Percentiles rank a stretch among this genome's conserved stretches.
These are phyloP conservation scores for Flaveria sonorensis DNA, from an alignment of 129 eudicot genomes.

Conservation along the genomic window DNA sequence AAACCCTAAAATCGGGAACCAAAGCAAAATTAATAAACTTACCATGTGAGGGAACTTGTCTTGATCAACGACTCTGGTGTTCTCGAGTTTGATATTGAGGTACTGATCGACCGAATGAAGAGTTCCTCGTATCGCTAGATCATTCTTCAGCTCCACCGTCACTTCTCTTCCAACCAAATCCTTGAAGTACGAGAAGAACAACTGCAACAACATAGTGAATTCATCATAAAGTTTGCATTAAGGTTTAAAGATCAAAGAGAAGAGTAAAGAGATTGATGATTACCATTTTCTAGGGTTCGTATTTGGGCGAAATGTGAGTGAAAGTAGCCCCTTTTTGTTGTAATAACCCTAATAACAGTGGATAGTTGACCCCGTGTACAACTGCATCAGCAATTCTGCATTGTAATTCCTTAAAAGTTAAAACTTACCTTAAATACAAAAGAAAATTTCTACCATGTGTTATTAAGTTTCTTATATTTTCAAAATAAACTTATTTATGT, in stretches of 20 bases:
- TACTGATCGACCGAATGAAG: conserved; percentile 98
- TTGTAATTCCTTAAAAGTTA: neutral
- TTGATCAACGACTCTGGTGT: conserved; percentile 96
- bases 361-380: conserved; percentile 1
- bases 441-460: too few species aligned
- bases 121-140: conserved; percentile 90
- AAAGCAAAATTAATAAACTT: conserved; percentile 17
- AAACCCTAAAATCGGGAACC: neutral
- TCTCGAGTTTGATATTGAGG: conserved; percentile 95
- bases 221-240: neutral
- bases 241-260: conserved; percentile 10
- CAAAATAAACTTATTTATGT: too few species aligned
- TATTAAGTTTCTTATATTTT: too few species aligned
- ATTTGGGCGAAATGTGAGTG: conserved; percentile 20
- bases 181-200: conserved; percentile 98
- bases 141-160: conserved; percentile 93
- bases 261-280: neutral
- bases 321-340: neutral
- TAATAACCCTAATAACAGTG: conserved; percentile 28
- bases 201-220: conserved; percentile 41
- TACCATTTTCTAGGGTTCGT: conserved; percentile 30
- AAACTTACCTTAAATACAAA: neutral
- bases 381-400: neutral
- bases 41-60: conserved; percentile 99
- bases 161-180: conserved; percentile 96